Conservation (phyloP, 73 alveolate species). For the Tetrahymena borealis region DNA sequence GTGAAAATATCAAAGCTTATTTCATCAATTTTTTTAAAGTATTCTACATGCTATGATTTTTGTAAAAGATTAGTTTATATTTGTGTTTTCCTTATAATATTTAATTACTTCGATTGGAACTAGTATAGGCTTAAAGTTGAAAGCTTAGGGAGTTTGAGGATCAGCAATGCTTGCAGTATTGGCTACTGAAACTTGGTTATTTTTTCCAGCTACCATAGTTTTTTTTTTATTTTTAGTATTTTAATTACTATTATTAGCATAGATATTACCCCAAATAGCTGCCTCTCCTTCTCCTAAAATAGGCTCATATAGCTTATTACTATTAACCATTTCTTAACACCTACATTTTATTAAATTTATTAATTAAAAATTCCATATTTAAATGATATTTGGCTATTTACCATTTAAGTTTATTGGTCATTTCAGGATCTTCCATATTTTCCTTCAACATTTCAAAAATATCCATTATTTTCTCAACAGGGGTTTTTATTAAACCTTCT, state of each 20-base stretch:
- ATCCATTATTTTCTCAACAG: slow-evolving; percentile 32
- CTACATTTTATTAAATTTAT: background rate
- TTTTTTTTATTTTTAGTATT: background rate
- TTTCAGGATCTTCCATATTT: slow-evolving; percentile 35
- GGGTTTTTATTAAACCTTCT: slow-evolving; percentile 18
- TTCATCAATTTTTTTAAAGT: background rate
- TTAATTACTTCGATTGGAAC: background rate
- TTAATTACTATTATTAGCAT: background rate
- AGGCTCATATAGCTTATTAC: slow-evolving; percentile 29
- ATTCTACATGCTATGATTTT: background rate
- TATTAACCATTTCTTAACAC: background rate
- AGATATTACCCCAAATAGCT: slow-evolving; percentile 3
- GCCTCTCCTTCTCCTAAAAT: background rate
- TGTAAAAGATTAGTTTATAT: background rate
- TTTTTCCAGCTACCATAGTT: background rate
- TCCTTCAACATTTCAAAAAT: slow-evolving; percentile 15
- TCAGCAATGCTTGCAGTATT: background rate
- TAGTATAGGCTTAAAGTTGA: slow-evolving; percentile 1
- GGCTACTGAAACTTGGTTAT: background rate
- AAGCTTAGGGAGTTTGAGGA: slow-evolving; percentile 4
- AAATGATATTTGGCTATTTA: background rate
- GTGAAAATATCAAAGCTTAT: background rate
- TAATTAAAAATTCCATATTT: background rate
- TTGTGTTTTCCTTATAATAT: background rate
- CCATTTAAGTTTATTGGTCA: slow-evolving; percentile 11